Evolutionary conservation across 1,284 basidiomycete species (phyloP).

Genomic region (Calocybe gambosa): DNA sequence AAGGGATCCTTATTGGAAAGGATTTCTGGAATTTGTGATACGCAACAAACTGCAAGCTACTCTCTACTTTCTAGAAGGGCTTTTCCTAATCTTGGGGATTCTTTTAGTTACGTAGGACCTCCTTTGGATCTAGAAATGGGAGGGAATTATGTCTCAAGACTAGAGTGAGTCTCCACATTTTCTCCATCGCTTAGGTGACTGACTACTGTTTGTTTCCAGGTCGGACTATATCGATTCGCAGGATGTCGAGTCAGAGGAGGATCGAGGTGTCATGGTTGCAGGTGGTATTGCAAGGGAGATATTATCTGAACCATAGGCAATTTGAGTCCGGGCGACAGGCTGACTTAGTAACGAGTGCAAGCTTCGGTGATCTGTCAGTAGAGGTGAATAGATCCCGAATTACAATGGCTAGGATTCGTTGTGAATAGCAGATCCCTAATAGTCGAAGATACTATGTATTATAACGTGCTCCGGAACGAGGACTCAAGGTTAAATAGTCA

Average conservation of each 20-base stretch:
- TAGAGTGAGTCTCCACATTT: conserved; percentile 29
- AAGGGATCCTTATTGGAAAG: conserved; percentile 41
- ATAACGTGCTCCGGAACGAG: too few relatives aligned
- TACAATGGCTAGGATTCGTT: too few relatives aligned
- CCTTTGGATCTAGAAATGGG: conserved; percentile 34
- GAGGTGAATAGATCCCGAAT: too few relatives aligned
- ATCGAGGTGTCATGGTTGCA: conserved; percentile 13
- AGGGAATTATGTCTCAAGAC: conserved; percentile 39
- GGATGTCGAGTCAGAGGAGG: conserved; percentile 13
- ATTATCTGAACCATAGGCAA: conserved; percentile 6
- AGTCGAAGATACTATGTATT: too few relatives aligned
- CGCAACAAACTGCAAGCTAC: conserved; percentile 31
- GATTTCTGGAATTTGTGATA: conserved; percentile 37
- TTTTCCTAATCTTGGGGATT: conserved; percentile 20
- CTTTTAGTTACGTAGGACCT: conserved; percentile 30
- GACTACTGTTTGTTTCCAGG: background rate
- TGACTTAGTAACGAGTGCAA: too few relatives aligned
- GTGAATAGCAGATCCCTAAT: too few relatives aligned
- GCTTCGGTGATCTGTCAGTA: too few relatives aligned
- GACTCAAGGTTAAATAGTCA: too few relatives aligned
- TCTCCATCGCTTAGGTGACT: background rate
- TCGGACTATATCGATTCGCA: conserved; percentile 11
- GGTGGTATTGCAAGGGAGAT: conserved; percentile 14
- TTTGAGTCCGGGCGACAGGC: background rate
- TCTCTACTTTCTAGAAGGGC: conserved; percentile 27